Evolutionary conservation across 371 early-diverging fungal species (phyloP).

Genomic region (Dinochytrium kinnereticum): DNA sequence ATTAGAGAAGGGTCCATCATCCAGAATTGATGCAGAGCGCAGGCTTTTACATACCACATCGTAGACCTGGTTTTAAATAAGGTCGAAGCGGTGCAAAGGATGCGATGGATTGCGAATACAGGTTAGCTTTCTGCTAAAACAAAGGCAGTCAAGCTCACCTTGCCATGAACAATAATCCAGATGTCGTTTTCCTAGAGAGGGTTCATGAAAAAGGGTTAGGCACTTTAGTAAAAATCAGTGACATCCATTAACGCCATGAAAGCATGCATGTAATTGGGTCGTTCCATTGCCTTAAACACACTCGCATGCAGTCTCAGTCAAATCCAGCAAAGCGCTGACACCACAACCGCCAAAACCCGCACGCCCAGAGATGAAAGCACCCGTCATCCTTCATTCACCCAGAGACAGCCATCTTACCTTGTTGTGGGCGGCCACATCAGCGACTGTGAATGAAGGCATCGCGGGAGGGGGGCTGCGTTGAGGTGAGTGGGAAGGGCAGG

Average conservation of each 20-base stretch:
- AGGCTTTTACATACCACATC: slow-evolving; percentile 29
- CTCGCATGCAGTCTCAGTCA: too few relatives aligned
- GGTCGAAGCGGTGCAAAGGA: not conserved
- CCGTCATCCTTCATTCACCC: too few relatives aligned
- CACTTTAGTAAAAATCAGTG: not conserved
- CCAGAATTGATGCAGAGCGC: not conserved
- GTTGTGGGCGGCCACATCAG: slow-evolving; percentile 41
- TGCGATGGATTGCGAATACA: not conserved
- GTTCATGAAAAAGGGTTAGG: not conserved
- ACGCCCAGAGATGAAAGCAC: not conserved
- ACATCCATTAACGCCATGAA: not conserved
- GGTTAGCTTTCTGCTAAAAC: not conserved
- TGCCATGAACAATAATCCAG: slow-evolving; percentile 53
- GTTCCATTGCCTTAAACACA: too few relatives aligned
- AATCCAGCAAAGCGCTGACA: not conserved
- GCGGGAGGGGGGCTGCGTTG: too few relatives aligned
- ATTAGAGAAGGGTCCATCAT: not conserved
- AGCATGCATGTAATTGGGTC: too few relatives aligned
- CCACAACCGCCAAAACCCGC: not conserved
- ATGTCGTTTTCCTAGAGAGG: slow-evolving; percentile 25
- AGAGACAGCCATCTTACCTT: slow-evolving; percentile 10
- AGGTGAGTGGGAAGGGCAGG: too few relatives aligned
- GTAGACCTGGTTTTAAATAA: slow-evolving; percentile 35
- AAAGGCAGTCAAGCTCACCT: slow-evolving; percentile 21
- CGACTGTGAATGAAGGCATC: slow-evolving; percentile 26